phyloP scores from a whole-genome alignment of 2,329 filamentous ascomycete species.

The Xylariales sp. region DNA sequence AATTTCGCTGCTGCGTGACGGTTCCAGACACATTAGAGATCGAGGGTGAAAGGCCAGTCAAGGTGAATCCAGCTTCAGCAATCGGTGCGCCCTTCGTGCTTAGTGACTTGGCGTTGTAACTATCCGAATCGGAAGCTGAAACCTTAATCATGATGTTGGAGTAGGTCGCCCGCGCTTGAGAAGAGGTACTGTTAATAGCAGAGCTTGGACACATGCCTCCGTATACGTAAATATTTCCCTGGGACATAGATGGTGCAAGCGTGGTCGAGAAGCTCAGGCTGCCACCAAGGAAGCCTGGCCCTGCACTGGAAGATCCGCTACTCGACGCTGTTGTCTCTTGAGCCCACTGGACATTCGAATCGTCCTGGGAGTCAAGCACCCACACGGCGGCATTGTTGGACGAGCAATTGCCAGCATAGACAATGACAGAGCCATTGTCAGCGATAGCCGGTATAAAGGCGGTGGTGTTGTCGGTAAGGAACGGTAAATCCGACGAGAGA shows the following conservation, averaged over 20 bases:
- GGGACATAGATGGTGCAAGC: slow-evolving; percentile 46
- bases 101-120: slow-evolving; percentile 33
- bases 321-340: slow-evolving; percentile 23
- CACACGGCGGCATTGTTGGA: slow-evolving; percentile 56
- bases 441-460: slow-evolving; percentile 67
- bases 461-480: slow-evolving; percentile 47
- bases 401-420: slow-evolving; percentile 71
- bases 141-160: slow-evolving; percentile 74
- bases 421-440: slow-evolving; percentile 63
- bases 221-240: slow-evolving; percentile 66
- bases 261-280: slow-evolving; percentile 65
- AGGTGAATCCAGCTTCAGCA: slow-evolving; percentile 80
- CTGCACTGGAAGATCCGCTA: slow-evolving; percentile 22
- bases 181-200: slow-evolving; percentile 38
- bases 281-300: slow-evolving; percentile 47
- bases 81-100: slow-evolving; percentile 59
- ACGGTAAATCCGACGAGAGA: slow-evolving; percentile 57
- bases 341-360: slow-evolving; percentile 35
- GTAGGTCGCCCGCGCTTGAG: slow-evolving; percentile 70
- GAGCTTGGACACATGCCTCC: slow-evolving; percentile 83
- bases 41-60: slow-evolving; percentile 69
- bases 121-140: slow-evolving; percentile 35
- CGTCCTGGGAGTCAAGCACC: slow-evolving; percentile 51
- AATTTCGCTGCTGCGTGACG: slow-evolving; percentile 69
- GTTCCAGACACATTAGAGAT: slow-evolving; percentile 63